Base-by-base conservation (phyloP, 345 rosid species). In the Passiflora organensis region DNA sequence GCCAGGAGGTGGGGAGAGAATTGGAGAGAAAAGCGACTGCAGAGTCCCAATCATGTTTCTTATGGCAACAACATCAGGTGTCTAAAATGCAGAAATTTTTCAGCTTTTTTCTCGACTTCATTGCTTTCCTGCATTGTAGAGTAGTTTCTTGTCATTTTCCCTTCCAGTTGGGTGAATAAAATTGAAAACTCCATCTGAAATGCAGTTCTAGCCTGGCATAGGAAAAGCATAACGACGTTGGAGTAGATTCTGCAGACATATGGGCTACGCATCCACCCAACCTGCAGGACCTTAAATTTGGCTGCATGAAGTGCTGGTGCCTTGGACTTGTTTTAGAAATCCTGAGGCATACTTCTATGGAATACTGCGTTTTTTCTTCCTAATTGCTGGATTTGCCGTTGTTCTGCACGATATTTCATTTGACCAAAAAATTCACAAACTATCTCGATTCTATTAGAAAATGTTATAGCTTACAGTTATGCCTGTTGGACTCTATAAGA, bases 1-100 rank as follows among this genome's bases (percentile, higher is more conserved):
- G 91, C 91, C 17, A 81, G 64, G 71, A 46, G 51, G 59, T 84
- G 85, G 91, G 87, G 90, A 21, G 78, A 77, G 63, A 67, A 53
- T 42, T 76, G 74, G 73, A 65, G 69, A 63, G 90, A 71, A 16
- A 69, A 74, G 77, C 60, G 80, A 53, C 38, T 17, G 34, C 73
- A 69, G 49, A 46, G 4, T 11, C n/a, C 37, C 15, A 25, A 65
- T n/a, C 44, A 34, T 21, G 16, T 17, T 24, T 2, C 55, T 6
- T 55, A 63, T 51, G 66, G 25, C 14, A n/a, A 43, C 19, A 58
- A 39, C 53, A n/a, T n/a, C n/a, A 70, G 71, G 71, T 79, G 60
- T 28, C 32, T 13, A 18, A 5, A 36, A 10, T 12, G 6, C 13
- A 28, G 34, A 28, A 28, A 28, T 28, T n/a, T n/a, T n/a, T n/a